Percentiles rank a stretch among this genome's conserved stretches.
phyloP scores from a whole-genome alignment of 176 grass and related monocot genomes.

The Urochloa ruziziensis region DNA sequence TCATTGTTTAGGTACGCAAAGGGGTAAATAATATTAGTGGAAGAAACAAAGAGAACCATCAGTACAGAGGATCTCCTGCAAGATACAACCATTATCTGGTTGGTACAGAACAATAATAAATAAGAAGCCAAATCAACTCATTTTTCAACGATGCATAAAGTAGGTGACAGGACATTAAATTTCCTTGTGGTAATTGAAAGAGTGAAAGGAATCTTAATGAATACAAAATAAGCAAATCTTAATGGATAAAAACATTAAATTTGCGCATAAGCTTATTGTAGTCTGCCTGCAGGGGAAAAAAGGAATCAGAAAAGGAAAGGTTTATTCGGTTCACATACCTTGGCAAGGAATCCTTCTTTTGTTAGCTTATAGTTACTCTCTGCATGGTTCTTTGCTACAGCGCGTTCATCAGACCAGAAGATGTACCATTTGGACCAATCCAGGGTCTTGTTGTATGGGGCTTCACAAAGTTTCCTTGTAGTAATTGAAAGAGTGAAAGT shows the following conservation, averaged over 20 bases:
- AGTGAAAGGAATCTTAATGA: no score
- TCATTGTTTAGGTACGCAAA: background rate
- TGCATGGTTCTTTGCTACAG: slow-evolving; percentile 90
- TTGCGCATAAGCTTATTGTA: background rate
- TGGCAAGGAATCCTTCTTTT: slow-evolving; percentile 88
- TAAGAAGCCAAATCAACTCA: background rate
- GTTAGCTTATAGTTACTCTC: slow-evolving; percentile 92
- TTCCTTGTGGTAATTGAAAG: no score
- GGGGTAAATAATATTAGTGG: background rate
- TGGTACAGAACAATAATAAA: slow-evolving; percentile 26
- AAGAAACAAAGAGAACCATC: slow-evolving; percentile 2
- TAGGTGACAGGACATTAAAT: background rate
- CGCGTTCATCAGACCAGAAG: slow-evolving; percentile 94
- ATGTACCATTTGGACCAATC: slow-evolving; percentile 99
- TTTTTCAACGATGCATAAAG: slow-evolving; percentile 9
- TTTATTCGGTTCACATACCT: slow-evolving; percentile 54
- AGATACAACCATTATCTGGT: slow-evolving; percentile 29
- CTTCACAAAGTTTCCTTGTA: slow-evolving; percentile 92
- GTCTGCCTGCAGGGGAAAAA: background rate
- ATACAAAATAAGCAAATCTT: background rate
- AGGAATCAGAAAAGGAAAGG: background rate
- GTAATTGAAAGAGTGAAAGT: slow-evolving; percentile 4
- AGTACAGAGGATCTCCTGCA: slow-evolving; percentile 15
- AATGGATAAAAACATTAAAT: background rate
- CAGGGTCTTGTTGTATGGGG: slow-evolving; percentile 85